Evolutionary conservation across 2,329 filamentous ascomycete species (phyloP).

Genomic region (Cercospora sp.): DNA sequence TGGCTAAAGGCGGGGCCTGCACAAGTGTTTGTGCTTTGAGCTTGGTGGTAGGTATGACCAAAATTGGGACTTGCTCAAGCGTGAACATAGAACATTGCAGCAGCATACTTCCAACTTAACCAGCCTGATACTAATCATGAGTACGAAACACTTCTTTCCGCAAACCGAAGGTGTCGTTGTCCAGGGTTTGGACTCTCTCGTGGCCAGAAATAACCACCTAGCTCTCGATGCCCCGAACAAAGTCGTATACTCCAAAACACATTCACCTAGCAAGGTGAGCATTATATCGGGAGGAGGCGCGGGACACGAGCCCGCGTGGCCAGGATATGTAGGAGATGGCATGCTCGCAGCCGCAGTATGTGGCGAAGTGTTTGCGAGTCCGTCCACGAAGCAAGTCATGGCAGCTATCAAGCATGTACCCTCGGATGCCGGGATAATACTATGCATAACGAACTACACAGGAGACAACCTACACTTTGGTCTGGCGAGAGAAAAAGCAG

Average conservation of each 20-base stretch:
- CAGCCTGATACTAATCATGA: conserved; percentile 42
- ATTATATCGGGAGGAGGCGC: conserved; percentile 51
- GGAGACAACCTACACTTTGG: conserved; percentile 54
- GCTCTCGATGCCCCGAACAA: conserved; percentile 50
- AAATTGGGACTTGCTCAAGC: neutral
- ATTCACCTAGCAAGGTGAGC: conserved; percentile 46
- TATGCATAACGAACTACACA: conserved; percentile 54
- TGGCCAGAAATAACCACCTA: conserved; percentile 47
- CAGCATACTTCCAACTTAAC: neutral
- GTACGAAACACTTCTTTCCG: conserved; percentile 57
- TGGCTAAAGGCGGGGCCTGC: conserved; percentile 7
- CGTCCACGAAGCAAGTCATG: conserved; percentile 52
- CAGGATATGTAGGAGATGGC: conserved; percentile 51
- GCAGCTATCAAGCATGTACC: conserved; percentile 49
- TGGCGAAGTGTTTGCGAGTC: conserved; percentile 52
- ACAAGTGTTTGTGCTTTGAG: neutral
- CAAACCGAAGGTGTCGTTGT: conserved; percentile 53
- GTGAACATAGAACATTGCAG: neutral
- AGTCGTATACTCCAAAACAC: conserved; percentile 51
- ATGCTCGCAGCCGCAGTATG: conserved; percentile 52
- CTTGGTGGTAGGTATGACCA: neutral
- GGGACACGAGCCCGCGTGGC: conserved; percentile 53
- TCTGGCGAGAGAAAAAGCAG: conserved; percentile 50
- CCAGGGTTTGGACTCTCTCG: conserved; percentile 50
- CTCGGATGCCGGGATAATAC: conserved; percentile 48